Evolutionary conservation across 1,284 basidiomycete genomes (phyloP).

Genomic region (Retiboletus flavoniger): DNA sequence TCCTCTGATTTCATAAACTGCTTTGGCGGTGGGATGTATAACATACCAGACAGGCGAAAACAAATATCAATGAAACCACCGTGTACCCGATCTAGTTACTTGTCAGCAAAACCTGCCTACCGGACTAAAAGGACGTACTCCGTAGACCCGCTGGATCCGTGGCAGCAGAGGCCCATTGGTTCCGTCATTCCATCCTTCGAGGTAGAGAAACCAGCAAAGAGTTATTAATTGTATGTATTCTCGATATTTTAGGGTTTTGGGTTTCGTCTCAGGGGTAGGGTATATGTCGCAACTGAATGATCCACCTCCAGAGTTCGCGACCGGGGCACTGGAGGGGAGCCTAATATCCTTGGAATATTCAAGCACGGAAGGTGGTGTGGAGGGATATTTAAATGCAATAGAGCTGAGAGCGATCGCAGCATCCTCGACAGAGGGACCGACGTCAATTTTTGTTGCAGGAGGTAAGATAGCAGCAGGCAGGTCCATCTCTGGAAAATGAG

Average conservation of each 20-base stretch:
- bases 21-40: not conserved
- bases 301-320: not conserved
- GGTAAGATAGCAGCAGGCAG: not conserved
- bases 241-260: slow-evolving; percentile 13
- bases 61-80: slow-evolving; percentile 30
- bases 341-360: slow-evolving; percentile 1
- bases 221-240: slow-evolving; percentile 22
- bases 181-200: slow-evolving; percentile 28
- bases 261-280: not conserved
- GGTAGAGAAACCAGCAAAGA: slow-evolving; percentile 22
- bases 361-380: slow-evolving; percentile 4
- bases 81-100: slow-evolving; percentile 18
- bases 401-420: not conserved
- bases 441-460: not conserved
- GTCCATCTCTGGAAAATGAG: slow-evolving; percentile 7
- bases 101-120: not conserved
- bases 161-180: slow-evolving; percentile 29
- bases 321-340: not conserved
- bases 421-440: not conserved
- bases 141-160: slow-evolving; percentile 27
- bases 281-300: not conserved
- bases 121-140: slow-evolving; percentile 5
- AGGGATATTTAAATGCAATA: not conserved
- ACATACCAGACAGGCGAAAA: slow-evolving; percentile 29
- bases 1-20: not conserved